phyloP scores from a whole-genome alignment of 2,329 filamentous ascomycete species.

The Macrophomina pseudophaseolina region DNA sequence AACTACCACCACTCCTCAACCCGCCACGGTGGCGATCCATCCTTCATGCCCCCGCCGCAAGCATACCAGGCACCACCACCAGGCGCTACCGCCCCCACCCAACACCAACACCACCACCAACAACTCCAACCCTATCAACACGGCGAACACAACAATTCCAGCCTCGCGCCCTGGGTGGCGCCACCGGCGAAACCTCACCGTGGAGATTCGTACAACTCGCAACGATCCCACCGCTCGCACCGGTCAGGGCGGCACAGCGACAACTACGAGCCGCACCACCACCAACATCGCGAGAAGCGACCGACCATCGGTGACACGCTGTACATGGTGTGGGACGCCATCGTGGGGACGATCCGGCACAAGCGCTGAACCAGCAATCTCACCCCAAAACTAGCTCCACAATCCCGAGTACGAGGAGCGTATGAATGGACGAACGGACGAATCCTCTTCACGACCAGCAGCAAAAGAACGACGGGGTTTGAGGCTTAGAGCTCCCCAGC shows the following conservation, averaged over 20 bases:
- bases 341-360: conserved; percentile 21
- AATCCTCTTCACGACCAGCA: too few species aligned
- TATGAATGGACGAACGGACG: too few species aligned
- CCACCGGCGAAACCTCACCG: neutral
- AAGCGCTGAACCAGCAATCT: neutral
- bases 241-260: conserved; percentile 19
- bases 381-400: too few species aligned
- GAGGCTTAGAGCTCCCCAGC: too few species aligned
- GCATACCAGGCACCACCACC: conserved; percentile 16
- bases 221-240: conserved; percentile 30
- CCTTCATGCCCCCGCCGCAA: conserved; percentile 62
- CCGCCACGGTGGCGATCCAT: conserved; percentile 55
- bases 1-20: conserved; percentile 62
- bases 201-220: neutral
- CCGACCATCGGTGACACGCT: conserved; percentile 37
- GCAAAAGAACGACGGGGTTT: neutral
- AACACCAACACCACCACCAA: conserved; percentile 13
- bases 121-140: conserved; percentile 3
- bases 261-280: neutral
- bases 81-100: neutral
- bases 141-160: neutral
- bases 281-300: conserved; percentile 28
- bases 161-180: conserved; percentile 9
- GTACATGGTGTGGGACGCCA: conserved; percentile 21
- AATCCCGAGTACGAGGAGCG: neutral